These are phyloP conservation scores for Dendrobium nobile DNA, from an alignment of 106 monocot species.

Conservation along the genomic window DNA sequence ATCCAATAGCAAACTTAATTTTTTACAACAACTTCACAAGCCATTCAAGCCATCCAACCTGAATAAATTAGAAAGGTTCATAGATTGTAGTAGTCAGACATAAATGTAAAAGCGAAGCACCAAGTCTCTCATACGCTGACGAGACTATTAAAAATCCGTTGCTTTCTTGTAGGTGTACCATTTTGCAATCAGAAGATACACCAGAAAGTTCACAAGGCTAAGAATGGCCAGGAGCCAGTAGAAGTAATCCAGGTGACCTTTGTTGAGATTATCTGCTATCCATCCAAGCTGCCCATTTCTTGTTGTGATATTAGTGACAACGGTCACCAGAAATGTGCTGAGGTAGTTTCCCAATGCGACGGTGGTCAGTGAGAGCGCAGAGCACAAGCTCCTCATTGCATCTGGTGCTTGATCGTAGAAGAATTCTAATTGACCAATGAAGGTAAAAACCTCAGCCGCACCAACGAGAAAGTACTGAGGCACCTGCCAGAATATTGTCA, in stretches of 20 bases:
- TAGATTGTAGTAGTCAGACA: too few relatives aligned
- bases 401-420: constrained; percentile 58
- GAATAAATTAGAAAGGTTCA: too few relatives aligned
- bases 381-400: constrained; percentile 46
- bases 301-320: constrained; percentile 28
- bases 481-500: constrained; percentile 44
- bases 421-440: constrained; percentile 40
- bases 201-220: constrained; percentile 26
- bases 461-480: constrained; percentile 45
- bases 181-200: constrained; percentile 32
- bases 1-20: too few relatives aligned
- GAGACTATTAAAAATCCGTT: background rate
- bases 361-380: constrained; percentile 30
- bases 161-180: constrained; percentile 45
- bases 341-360: constrained; percentile 31
- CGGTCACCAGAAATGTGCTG: constrained; percentile 33
- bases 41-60: too few relatives aligned
- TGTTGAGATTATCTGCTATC: constrained; percentile 43
- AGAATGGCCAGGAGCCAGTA: constrained; percentile 36
- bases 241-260: constrained; percentile 46
- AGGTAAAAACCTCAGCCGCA: constrained; percentile 31
- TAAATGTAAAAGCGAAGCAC: too few relatives aligned
- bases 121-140: too few relatives aligned
- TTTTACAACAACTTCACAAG: too few relatives aligned
- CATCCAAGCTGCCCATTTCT: constrained; percentile 32